A percentile compares a stretch with the other conserved stretches of the same genome.
These are phyloP conservation scores for Allomyces javanicus DNA, from an alignment of 192 early-diverging fungal genomes.

Conservation along the genomic window DNA sequence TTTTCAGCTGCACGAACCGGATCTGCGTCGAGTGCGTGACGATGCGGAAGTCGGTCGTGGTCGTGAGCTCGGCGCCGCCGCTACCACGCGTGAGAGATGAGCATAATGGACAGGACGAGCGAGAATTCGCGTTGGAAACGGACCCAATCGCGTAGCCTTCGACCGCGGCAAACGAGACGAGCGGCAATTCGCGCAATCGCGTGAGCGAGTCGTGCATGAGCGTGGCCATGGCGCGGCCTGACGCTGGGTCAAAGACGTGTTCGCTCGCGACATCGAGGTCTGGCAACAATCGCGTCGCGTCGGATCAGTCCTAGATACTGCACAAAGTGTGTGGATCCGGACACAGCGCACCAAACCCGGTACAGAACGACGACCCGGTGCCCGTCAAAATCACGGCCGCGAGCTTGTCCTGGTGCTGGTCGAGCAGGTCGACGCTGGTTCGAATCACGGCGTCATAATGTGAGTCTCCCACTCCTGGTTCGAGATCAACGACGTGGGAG, in stretches of 20 bases:
- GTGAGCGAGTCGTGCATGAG: conserved; percentile 43
- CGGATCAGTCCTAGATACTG: too few species aligned
- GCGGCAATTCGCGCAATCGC: conserved; percentile 24
- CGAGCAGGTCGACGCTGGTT: conserved; percentile 19
- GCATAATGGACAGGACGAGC: too few species aligned
- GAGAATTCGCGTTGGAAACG: too few species aligned
- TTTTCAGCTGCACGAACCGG: conserved; percentile 37
- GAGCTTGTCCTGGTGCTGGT: conserved; percentile 8
- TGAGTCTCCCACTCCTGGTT: too few species aligned
- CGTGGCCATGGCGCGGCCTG: conserved; percentile 20
- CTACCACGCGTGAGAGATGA: too few species aligned
- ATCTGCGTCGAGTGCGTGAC: conserved; percentile 15
- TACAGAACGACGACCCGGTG: conserved; percentile 6
- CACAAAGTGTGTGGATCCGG: too few species aligned
- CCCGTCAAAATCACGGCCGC: conserved; percentile 10
- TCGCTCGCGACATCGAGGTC: conserved; percentile 28
- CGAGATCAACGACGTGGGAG: too few species aligned
- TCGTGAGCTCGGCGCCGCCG: conserved; percentile 42
- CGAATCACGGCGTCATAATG: too few species aligned
- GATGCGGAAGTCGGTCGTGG: conserved; percentile 37
- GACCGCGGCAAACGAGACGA: conserved; percentile 37
- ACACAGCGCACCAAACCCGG: conserved; percentile 10
- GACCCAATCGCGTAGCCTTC: conserved; percentile 36
- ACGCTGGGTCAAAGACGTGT: conserved; percentile 16
- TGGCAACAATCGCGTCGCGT: conserved; percentile 1